Conservation (phyloP, 352 stramenopile species). For the Globisporangium lucens region DNA sequence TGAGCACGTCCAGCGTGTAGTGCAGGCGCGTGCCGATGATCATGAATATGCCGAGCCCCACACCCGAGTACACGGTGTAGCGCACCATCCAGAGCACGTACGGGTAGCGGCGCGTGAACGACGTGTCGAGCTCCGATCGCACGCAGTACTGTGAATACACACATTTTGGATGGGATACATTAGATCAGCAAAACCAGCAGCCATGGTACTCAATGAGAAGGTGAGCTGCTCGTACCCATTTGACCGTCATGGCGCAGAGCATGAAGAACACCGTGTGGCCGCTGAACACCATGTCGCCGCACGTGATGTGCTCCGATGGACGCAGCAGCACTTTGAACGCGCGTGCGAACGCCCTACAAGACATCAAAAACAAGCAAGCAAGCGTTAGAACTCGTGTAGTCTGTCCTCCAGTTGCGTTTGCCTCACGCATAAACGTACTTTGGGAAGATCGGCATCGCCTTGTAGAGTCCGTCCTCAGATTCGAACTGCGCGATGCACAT, state of each 20-base stretch:
- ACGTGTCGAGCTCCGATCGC: slow-evolving; percentile 71
- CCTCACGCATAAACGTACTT: slow-evolving; percentile 41
- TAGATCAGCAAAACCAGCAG: too few species aligned
- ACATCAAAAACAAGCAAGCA: neutral
- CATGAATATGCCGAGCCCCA: slow-evolving; percentile 61
- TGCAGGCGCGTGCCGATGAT: slow-evolving; percentile 81
- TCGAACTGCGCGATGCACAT: slow-evolving; percentile 88
- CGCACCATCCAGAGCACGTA: slow-evolving; percentile 76
- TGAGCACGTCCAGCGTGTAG: slow-evolving; percentile 83
- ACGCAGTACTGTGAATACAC: slow-evolving; percentile 55
- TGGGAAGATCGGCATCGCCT: slow-evolving; percentile 83
- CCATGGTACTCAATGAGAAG: neutral
- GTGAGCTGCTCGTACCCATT: slow-evolving; percentile 37
- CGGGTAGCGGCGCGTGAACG: slow-evolving; percentile 68
- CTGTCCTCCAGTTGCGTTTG: neutral
- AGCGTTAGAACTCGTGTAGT: neutral
- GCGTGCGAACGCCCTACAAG: slow-evolving; percentile 60
- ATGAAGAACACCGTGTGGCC: slow-evolving; percentile 84
- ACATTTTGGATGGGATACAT: slow-evolving; percentile 8
- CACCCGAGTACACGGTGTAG: slow-evolving; percentile 65
- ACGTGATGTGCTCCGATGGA: slow-evolving; percentile 85
- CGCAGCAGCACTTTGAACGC: slow-evolving; percentile 82
- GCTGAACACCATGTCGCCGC: slow-evolving; percentile 89
- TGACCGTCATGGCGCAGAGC: slow-evolving; percentile 78
- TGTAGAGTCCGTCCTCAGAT: slow-evolving; percentile 61